Evolutionary conservation across 495 filamentous ascomycete genomes (phyloP).

Genomic region (Xylaria longipes): DNA sequence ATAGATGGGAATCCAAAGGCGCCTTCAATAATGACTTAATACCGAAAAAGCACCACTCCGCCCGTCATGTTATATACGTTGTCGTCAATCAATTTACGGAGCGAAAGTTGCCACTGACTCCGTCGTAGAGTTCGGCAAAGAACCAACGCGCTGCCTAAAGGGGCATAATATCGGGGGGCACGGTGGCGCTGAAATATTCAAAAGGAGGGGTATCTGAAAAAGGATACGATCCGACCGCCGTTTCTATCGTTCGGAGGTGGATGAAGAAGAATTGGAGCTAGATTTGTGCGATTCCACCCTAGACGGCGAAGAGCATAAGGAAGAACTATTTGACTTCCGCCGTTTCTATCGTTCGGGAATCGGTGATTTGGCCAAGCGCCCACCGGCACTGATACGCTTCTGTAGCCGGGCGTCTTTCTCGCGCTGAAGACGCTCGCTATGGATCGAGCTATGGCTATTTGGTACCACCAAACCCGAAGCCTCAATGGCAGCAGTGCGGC

Average conservation of each 20-base stretch:
- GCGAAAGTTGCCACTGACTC: conserved; percentile 32
- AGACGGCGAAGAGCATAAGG: conserved; percentile 33
- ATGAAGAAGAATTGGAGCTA: conserved; percentile 39
- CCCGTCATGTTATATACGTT: conserved; percentile 15
- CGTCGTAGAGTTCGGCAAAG: conserved; percentile 31
- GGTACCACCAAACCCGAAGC: conserved; percentile 38
- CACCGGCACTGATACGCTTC: conserved; percentile 68
- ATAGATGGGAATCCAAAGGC: conserved; percentile 21
- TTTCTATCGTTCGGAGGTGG: conserved; percentile 45
- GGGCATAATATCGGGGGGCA: conserved; percentile 36
- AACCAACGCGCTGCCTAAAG: conserved; percentile 27
- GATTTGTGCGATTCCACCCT: conserved; percentile 34
- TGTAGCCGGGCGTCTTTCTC: conserved; percentile 63
- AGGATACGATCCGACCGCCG: conserved; percentile 43
- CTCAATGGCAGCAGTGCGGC: conserved; percentile 51
- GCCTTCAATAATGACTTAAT: conserved; percentile 16
- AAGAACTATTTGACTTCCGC: conserved; percentile 39
- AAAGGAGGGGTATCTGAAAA: conserved; percentile 40
- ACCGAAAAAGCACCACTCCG: conserved; percentile 16
- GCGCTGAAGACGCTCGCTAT: conserved; percentile 50
- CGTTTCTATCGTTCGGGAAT: conserved; percentile 62
- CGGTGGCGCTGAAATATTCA: conserved; percentile 38
- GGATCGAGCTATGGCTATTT: conserved; percentile 30
- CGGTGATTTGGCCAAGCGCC: conserved; percentile 62
- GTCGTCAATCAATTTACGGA: conserved; percentile 32